phyloP scores from a whole-genome alignment of 2,329 filamentous ascomycete species.

The Calonectria pauciramosa region DNA sequence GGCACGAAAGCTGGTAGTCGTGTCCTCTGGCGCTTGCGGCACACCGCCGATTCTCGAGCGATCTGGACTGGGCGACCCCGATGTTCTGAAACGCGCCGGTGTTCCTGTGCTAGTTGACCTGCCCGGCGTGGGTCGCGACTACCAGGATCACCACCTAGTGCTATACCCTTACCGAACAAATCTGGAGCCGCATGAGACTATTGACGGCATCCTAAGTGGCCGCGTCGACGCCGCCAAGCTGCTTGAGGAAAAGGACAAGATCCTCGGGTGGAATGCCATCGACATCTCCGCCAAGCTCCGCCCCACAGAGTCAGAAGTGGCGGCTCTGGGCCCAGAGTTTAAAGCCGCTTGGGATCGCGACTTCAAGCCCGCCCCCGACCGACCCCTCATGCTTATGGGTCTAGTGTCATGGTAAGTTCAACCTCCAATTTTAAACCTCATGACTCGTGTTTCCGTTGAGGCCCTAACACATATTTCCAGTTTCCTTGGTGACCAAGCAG shows the following conservation, averaged over 20 bases:
- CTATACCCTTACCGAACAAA: conserved; percentile 62
- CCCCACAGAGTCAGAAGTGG: conserved; percentile 66
- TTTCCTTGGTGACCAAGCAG: conserved; percentile 58
- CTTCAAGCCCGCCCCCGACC: conserved; percentile 58
- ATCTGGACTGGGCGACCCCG: conserved; percentile 70
- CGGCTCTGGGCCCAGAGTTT: conserved; percentile 66
- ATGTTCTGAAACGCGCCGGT: conserved; percentile 61
- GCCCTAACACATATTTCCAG: conserved; percentile 24
- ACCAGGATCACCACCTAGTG: conserved; percentile 69
- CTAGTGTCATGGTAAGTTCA: conserved; percentile 43
- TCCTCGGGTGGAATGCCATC: conserved; percentile 70
- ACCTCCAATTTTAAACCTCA: neutral
- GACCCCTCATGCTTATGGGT: conserved; percentile 62
- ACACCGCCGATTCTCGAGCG: conserved; percentile 71
- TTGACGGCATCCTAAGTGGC: conserved; percentile 67
- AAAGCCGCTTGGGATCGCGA: conserved; percentile 67
- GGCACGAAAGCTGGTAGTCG: conserved; percentile 48
- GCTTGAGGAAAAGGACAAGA: conserved; percentile 60
- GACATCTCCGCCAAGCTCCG: conserved; percentile 70
- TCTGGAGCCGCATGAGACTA: conserved; percentile 49
- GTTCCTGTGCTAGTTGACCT: conserved; percentile 62
- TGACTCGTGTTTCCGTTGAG: accelerated
- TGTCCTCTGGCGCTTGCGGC: conserved; percentile 62
- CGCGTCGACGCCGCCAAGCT: conserved; percentile 60
- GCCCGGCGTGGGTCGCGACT: conserved; percentile 66